Conservation (phyloP, 148 eudicot genomes). For the Silene conica region DNA sequence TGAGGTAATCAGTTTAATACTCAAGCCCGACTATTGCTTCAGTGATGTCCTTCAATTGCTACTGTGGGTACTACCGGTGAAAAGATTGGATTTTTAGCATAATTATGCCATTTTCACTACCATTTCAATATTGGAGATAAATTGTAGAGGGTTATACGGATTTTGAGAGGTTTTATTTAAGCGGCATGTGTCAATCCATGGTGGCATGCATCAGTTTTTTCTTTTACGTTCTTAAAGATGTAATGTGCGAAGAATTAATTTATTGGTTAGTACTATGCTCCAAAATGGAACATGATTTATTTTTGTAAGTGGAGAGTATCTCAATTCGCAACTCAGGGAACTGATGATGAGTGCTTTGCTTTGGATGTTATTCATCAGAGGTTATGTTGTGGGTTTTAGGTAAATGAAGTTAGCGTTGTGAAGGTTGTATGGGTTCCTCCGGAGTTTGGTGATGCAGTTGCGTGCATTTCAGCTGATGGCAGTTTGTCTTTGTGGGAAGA, state of each 20-base stretch:
- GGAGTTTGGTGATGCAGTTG: constrained; percentile 85
- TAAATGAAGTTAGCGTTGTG: constrained; percentile 46
- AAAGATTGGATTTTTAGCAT: not conserved
- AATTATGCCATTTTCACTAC: too few relatives aligned
- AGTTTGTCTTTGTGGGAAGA: constrained; percentile 89
- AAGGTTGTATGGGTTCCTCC: constrained; percentile 91
- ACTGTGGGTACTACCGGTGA: not conserved
- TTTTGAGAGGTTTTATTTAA: not conserved
- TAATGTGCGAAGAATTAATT: not conserved
- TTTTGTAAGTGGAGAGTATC: not conserved
- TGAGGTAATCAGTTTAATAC: too few relatives aligned
- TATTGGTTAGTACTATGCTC: not conserved
- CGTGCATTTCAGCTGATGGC: constrained; percentile 69
- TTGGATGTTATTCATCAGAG: constrained; percentile 3
- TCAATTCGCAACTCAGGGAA: not conserved
- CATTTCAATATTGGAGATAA: not conserved
- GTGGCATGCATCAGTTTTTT: not conserved
- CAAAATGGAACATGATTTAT: not conserved
- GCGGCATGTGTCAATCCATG: not conserved
- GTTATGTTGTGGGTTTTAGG: constrained; percentile 37
- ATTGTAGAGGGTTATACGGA: too few relatives aligned
- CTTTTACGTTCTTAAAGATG: not conserved
- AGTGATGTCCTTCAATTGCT: not conserved
- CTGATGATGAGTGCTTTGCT: not conserved
- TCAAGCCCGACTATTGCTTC: too few relatives aligned